Evolutionary conservation across 2,329 filamentous ascomycete species (phyloP).

Genomic region (Cryphonectria nitschkei): DNA sequence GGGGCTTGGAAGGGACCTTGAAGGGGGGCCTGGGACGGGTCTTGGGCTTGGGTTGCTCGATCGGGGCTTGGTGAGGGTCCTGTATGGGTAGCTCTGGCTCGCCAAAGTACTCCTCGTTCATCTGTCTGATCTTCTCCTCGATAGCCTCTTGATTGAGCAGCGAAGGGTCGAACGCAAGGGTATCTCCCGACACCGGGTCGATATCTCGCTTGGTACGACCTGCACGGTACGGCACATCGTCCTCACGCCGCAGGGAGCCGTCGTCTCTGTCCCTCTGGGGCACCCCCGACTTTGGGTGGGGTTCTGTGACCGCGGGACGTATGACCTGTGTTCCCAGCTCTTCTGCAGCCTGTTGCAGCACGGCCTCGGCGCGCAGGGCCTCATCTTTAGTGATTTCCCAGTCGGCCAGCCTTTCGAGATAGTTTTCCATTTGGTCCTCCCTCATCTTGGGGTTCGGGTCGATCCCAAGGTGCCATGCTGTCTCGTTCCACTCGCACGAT

Average conservation of each 20-base stretch:
- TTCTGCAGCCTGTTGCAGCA: slow-evolving; percentile 33
- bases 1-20: slow-evolving; percentile 38
- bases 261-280: slow-evolving; percentile 11
- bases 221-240: background rate
- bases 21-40: background rate
- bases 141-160: slow-evolving; percentile 25
- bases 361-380: slow-evolving; percentile 21
- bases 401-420: slow-evolving; percentile 43
- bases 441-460: slow-evolving; percentile 52
- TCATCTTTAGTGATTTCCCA: slow-evolving; percentile 42
- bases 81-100: slow-evolving; percentile 7
- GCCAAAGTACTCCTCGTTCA: slow-evolving; percentile 30
- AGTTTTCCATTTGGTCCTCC: slow-evolving; percentile 48
- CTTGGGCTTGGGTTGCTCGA: slow-evolving; percentile 31
- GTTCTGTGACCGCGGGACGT: background rate
- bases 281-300: background rate
- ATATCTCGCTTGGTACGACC: slow-evolving; percentile 12
- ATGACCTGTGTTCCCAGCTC: slow-evolving; percentile 16
- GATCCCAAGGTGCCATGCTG: slow-evolving; percentile 48
- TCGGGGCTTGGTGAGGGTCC: slow-evolving; percentile 33
- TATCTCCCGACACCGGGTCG: slow-evolving; percentile 4
- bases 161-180: slow-evolving; percentile 13
- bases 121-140: slow-evolving; percentile 32
- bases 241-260: slow-evolving; percentile 9
- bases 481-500: slow-evolving; percentile 59